Evolutionary conservation across 2,329 filamentous ascomycete species (phyloP), one percentile per base, ranked within the genome.

Genomic region (Plectosphaerella cucumerina): DNA sequence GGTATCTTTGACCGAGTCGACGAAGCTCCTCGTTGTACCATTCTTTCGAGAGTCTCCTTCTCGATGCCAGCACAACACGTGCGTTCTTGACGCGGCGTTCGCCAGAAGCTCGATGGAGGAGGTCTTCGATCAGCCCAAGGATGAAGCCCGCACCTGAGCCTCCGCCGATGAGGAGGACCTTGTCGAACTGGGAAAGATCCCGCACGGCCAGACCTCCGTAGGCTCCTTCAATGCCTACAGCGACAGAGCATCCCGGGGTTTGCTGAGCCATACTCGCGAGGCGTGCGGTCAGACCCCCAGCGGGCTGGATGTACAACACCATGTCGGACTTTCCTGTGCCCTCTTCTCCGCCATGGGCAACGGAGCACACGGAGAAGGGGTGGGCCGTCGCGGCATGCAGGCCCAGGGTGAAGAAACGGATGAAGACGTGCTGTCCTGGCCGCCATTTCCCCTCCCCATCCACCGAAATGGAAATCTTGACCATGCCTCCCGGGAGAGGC

Each of bases 61-160:
- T 12, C 57, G 42, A 51, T 57, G 11, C 41, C 53, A 26, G 26
- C 12, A 34, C 12, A 14, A 12, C 18, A n/a, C 35, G n/a, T 46
- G 42, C 5, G 44, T 2, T 10, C 21, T 33, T 6, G 12, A 45
- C 43, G 23, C 10, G 23, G 5, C 23, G 23, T 26, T 5, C 23
- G 23, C 10, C 23, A 26, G 23, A 10, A 26, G 23, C 5, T 10
- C 23, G 23, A 26, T 10, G 53, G 2, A 70, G 51, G 15, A 62
- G 62, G 8, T 71, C 66, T 57, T 77, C 73, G 9, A 80, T 63
- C 5, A 82, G 63, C 0, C 72, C 69, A 0, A 84, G 59, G 1
- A 72, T 71, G 61, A 77, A 79, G 0, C 78, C 78, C 3, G 74
- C 76, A 1, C 81, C 81, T 0, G 81, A 77, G 0, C 82, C 81